Base-by-base conservation (phyloP, 805 yeast species). In the Teunomyces pallodes region DNA sequence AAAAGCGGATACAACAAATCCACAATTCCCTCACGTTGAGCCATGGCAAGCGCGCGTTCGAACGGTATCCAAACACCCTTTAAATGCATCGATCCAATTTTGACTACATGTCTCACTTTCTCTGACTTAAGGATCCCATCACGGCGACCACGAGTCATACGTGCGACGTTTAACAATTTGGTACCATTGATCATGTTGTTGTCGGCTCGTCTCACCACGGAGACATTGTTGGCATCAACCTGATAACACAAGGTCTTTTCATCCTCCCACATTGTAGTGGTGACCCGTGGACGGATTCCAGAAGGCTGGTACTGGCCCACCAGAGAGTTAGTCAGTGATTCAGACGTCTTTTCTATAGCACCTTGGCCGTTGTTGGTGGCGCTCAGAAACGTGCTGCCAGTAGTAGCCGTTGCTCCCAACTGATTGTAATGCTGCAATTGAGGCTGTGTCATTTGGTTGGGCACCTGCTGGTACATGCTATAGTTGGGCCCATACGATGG, bases 21-120 rank as follows among this genome's bases (percentile, higher is more conserved):
- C 30, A 62, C 67, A 27, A 62, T 86, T 36, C 88, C 86, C 62
- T 87, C 94, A 53, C 84, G 74, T 65, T 85, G 86, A 13, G 96
- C 95, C 81, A 87, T 84, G 30, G 86, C 85, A 42, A 83, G 71
- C 1, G 95, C 96, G 44, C 94, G 73, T 53, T 87, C 92, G 61
- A 86, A 86, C 1, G 96, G 95, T 50, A 87, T 86, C 96, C 96
- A 87, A 42, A 87, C 95, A 33, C 96, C 96, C 69, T 87, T 87
- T 57, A 87, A 72, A 65, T 87, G 91, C 91, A 87, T 87, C 10
- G 90, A 83, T 4, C 96, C 96, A 51, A 86, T 84, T 67, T 87
- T 87, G 39, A 87, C 92, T 20, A 87, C 95, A 60, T 86, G 88
- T 36, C 94, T 75, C 39, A 81, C 77, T 58, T 84, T 83, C 62